phyloP scores from a whole-genome alignment of 495 filamentous ascomycete species.

The Hypoxylon crocopeplum region DNA sequence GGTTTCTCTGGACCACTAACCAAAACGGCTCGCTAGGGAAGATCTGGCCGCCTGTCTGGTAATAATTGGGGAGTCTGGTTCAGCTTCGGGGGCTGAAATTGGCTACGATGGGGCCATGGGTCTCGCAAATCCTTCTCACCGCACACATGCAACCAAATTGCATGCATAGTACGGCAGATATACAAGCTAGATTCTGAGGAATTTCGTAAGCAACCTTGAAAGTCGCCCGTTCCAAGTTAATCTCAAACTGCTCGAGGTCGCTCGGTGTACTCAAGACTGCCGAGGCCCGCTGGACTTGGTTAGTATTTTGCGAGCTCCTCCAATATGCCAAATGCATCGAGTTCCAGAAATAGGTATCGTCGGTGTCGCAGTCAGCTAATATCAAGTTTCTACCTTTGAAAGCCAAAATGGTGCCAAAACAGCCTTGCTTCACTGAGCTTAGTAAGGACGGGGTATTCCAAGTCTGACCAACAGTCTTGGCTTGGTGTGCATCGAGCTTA shows the following conservation, averaged over 20 bases:
- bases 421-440: neutral
- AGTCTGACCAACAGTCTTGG: neutral
- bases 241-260: neutral
- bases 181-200: neutral
- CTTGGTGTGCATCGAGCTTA: neutral
- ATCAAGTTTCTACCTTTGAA: too few species aligned
- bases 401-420: too few species aligned
- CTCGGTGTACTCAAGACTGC: neutral
- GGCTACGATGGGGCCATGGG: neutral
- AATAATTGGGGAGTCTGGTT: conserved; percentile 7
- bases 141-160: conserved; percentile 3
- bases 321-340: neutral
- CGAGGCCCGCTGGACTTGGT: neutral
- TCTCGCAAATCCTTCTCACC: conserved; percentile 3
- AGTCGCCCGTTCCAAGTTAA: neutral
- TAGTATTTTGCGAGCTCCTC: neutral
- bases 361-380: neutral
- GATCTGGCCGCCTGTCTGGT: conserved; percentile 15
- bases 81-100: conserved; percentile 18
- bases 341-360: neutral
- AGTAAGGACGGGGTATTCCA: neutral
- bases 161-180: conserved; percentile 8
- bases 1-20: conserved; percentile 6
- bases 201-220: neutral
- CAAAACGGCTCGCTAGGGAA: conserved; percentile 14